Conservation (phyloP, 371 early-diverging fungal species). For the Mucor mucedo region DNA sequence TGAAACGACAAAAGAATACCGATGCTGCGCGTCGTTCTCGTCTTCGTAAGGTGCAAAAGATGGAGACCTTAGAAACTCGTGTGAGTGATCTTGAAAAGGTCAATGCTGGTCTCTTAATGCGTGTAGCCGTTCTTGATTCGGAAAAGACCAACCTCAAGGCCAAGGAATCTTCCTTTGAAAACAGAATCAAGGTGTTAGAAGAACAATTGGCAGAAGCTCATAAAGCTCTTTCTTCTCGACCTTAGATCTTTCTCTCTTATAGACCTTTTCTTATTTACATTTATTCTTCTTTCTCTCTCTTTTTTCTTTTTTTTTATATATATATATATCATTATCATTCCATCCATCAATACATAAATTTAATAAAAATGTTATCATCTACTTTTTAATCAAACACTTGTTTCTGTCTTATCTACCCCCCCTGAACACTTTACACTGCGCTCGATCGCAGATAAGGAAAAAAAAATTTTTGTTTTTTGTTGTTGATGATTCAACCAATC, state of each 20-base stretch:
- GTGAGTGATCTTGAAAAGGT: slow-evolving; percentile 77
- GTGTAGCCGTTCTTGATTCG: slow-evolving; percentile 72
- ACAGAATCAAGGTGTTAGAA: slow-evolving; percentile 69
- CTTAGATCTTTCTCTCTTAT: slow-evolving; percentile 8
- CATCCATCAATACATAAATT: not conserved
- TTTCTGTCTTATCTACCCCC: too few species aligned
- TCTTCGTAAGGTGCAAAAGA: slow-evolving; percentile 78
- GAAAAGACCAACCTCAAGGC: slow-evolving; percentile 63
- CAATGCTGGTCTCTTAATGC: slow-evolving; percentile 65
- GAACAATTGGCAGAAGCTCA: slow-evolving; percentile 70
- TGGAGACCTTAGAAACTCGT: slow-evolving; percentile 78
- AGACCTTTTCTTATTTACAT: slow-evolving; percentile 1
- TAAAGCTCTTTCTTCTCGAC: slow-evolving; percentile 40
- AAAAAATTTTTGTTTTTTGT: too few species aligned
- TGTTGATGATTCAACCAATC: too few species aligned
- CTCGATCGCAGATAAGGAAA: too few species aligned
- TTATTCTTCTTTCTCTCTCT: not conserved
- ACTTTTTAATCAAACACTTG: not conserved
- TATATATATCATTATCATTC: not conserved
- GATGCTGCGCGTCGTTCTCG: slow-evolving; percentile 93
- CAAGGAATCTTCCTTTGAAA: slow-evolving; percentile 67
- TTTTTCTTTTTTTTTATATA: slow-evolving; percentile 1
- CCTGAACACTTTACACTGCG: too few species aligned
- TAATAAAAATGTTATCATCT: not conserved
- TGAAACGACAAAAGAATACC: slow-evolving; percentile 79